phyloP scores from a whole-genome alignment of 1,284 basidiomycete species.

The Papiliotrema terrestris region DNA sequence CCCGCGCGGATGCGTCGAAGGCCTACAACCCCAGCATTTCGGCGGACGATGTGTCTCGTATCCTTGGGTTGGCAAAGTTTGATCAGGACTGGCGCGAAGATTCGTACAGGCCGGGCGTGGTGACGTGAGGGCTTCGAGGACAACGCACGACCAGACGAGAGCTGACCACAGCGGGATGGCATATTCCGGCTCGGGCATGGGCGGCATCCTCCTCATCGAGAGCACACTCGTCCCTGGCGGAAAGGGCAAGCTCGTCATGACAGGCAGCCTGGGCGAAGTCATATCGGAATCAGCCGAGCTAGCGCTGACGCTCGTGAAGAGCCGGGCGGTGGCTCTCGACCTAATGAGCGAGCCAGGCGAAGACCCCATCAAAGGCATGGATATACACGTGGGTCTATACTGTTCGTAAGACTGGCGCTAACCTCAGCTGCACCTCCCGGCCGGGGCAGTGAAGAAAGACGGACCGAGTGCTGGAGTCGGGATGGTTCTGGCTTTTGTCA shows the following conservation, averaged over 20 bases:
- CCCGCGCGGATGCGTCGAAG: constrained; percentile 24
- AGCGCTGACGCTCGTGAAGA: constrained; percentile 67
- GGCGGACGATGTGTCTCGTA: constrained; percentile 71
- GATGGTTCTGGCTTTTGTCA: constrained; percentile 81
- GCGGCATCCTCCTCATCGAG: constrained; percentile 65
- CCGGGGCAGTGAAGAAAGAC: constrained; percentile 93
- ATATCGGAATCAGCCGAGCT: constrained; percentile 92
- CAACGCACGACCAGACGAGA: background rate
- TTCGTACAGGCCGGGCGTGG: constrained; percentile 33
- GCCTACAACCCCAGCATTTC: constrained; percentile 65
- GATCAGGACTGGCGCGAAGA: constrained; percentile 61
- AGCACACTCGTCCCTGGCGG: constrained; percentile 36
- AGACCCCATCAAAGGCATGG: constrained; percentile 52
- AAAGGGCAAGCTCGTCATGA: constrained; percentile 49
- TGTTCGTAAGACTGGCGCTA: background rate
- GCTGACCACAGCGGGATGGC: constrained; percentile 28
- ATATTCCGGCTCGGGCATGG: constrained; percentile 67
- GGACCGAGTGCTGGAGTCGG: constrained; percentile 93
- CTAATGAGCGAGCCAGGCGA: constrained; percentile 55
- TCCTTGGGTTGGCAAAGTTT: constrained; percentile 76
- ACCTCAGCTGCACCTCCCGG: constrained; percentile 78
- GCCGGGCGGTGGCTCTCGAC: constrained; percentile 76
- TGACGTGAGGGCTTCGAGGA: constrained; percentile 25
- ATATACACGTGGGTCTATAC: constrained; percentile 61
- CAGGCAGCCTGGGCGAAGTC: constrained; percentile 92